Conservation (phyloP, 441 rosid genomes). For the Geranium incanum region DNA sequence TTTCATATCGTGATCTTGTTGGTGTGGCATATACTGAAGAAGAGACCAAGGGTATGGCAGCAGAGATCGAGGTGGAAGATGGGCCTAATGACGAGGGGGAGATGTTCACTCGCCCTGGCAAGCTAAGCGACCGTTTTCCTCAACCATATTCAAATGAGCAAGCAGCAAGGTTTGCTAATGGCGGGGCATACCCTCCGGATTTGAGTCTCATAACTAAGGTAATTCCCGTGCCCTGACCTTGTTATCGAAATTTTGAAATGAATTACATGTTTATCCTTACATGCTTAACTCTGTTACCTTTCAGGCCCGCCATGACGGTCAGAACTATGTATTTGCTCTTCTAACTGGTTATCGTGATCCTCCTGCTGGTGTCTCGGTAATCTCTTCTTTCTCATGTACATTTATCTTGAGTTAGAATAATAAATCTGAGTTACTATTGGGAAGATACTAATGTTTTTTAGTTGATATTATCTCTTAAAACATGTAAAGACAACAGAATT, state of each 20-base stretch:
- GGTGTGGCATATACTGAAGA: conserved; percentile 99
- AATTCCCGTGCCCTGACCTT: conserved; percentile 12
- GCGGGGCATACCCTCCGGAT: conserved; percentile 99
- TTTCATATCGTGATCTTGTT: conserved; percentile 93
- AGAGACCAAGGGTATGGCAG: conserved; percentile 97
- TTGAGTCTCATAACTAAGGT: conserved; percentile 97
- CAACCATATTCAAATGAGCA: conserved; percentile 89
- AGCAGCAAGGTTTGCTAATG: conserved; percentile 99
- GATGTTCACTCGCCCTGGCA: conserved; percentile 98
- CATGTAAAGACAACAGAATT: background rate
- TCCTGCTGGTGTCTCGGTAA: conserved; percentile 95
- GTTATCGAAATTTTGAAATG: background rate
- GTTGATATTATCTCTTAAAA: background rate
- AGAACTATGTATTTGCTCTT: conserved; percentile 93
- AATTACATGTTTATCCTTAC: background rate
- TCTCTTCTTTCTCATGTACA: conserved; percentile 13
- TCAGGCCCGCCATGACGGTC: conserved; percentile 99
- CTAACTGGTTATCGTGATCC: conserved; percentile 97
- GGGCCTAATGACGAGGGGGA: conserved; percentile 99
- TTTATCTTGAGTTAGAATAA: background rate
- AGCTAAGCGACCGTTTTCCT: conserved; percentile 95
- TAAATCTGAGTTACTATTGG: background rate
- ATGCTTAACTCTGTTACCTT: conserved; percentile 18
- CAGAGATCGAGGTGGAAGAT: conserved; percentile 96
- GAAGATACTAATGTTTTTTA: background rate